Evolutionary conservation across 2,329 filamentous ascomycete species (phyloP).

Genomic region (Aspergillus puulaauensis): DNA sequence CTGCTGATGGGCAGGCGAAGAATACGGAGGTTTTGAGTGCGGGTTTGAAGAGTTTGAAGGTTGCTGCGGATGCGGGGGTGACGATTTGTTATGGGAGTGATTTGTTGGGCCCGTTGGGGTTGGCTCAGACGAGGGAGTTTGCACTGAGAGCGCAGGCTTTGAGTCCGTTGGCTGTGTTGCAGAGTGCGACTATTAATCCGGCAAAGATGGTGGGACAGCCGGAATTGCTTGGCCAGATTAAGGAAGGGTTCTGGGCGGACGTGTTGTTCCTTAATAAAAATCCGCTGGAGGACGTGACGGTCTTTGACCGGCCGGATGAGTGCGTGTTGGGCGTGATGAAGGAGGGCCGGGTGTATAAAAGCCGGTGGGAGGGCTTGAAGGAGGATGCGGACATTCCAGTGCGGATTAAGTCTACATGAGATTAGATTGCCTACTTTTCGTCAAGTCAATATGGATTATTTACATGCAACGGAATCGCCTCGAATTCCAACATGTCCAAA

Average conservation of each 20-base stretch:
- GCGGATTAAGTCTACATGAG: neutral
- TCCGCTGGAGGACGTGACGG: slow-evolving; percentile 55
- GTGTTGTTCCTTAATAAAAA: slow-evolving; percentile 54
- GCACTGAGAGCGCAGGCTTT: slow-evolving; percentile 46
- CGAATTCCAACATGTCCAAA: slow-evolving; percentile 21
- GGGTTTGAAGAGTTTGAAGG: slow-evolving; percentile 49
- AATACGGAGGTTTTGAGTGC: slow-evolving; percentile 51
- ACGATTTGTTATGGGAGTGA: slow-evolving; percentile 59
- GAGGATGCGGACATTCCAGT: slow-evolving; percentile 6
- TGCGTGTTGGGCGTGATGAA: slow-evolving; percentile 55
- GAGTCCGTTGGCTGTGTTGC: slow-evolving; percentile 45
- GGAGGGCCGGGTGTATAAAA: slow-evolving; percentile 49
- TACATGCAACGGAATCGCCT: neutral
- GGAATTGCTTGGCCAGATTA: slow-evolving; percentile 51
- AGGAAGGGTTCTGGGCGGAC: slow-evolving; percentile 53
- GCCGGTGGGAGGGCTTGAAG: neutral
- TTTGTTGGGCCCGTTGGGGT: slow-evolving; percentile 51
- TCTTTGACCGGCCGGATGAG: slow-evolving; percentile 51
- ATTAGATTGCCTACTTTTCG: neutral
- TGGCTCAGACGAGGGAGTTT: slow-evolving; percentile 54
- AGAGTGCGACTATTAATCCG: slow-evolving; percentile 54
- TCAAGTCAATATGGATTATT: neutral
- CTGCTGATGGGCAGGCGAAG: slow-evolving; percentile 46
- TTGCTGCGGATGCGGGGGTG: slow-evolving; percentile 54
- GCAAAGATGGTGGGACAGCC: slow-evolving; percentile 52